These are phyloP conservation scores for Fusarium circinatum DNA, from an alignment of 2,329 filamentous ascomycete species.

Conservation along the genomic window DNA sequence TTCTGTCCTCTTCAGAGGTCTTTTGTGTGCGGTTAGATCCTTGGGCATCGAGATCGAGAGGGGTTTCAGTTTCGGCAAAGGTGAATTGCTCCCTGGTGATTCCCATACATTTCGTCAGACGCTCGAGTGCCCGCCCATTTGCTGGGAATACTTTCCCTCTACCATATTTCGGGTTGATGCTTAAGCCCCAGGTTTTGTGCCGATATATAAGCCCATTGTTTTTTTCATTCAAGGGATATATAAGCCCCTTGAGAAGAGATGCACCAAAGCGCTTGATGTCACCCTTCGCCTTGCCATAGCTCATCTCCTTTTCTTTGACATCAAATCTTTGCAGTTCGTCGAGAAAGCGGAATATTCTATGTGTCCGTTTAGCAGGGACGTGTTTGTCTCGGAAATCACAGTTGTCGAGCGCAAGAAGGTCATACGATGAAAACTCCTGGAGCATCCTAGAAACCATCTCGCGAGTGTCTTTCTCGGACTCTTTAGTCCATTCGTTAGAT, in stretches of 20 bases:
- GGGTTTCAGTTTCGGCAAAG: background rate
- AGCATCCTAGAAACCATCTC: background rate
- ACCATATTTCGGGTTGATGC: background rate
- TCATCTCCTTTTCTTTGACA: background rate
- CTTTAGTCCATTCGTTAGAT: background rate
- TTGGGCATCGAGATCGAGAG: background rate
- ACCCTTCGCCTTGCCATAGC: slow-evolving; percentile 26
- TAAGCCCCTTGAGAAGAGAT: slow-evolving; percentile 26
- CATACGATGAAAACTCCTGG: background rate
- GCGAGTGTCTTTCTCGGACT: background rate
- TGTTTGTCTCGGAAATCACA: slow-evolving; percentile 16
- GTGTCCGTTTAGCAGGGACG: slow-evolving; percentile 21
- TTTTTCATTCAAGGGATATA: slow-evolving; percentile 21
- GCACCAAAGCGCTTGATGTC: slow-evolving; percentile 42
- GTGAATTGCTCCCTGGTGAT: slow-evolving; percentile 17
- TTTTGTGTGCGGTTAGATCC: background rate
- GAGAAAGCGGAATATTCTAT: slow-evolving; percentile 31
- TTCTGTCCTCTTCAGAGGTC: background rate
- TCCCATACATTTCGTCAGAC: slow-evolving; percentile 19
- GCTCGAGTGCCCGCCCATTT: background rate
- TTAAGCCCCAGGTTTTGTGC: background rate
- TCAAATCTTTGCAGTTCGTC: slow-evolving; percentile 35
- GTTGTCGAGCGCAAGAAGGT: slow-evolving; percentile 30
- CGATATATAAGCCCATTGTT: background rate
- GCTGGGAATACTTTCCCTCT: background rate